Percentiles rank a stretch among this genome's conserved stretches.
phyloP scores from a whole-genome alignment of 148 eudicot genomes.

The Silene conica region DNA sequence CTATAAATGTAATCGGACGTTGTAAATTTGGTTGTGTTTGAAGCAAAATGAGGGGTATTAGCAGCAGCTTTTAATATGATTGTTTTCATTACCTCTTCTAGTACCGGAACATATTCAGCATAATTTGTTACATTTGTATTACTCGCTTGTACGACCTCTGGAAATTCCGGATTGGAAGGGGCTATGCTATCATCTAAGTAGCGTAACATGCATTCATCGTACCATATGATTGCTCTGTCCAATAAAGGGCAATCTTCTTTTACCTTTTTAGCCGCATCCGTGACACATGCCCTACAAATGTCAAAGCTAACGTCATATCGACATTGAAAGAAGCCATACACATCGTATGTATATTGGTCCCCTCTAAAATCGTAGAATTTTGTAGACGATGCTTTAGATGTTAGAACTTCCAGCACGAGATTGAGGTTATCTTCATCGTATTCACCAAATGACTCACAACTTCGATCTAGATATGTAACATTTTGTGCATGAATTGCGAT shows the following conservation, averaged over 20 bases:
- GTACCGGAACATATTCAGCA: not conserved
- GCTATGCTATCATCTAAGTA: slow-evolving; percentile 18
- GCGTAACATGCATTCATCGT: slow-evolving; percentile 20
- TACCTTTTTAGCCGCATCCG: not conserved
- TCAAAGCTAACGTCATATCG: slow-evolving; percentile 11
- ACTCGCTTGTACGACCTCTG: not conserved
- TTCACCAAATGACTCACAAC: not conserved
- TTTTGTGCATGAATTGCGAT: not conserved
- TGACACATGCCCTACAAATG: slow-evolving; percentile 17
- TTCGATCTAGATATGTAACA: not conserved
- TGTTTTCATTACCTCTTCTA: not conserved
- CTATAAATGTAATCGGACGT: not conserved
- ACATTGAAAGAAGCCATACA: slow-evolving; percentile 24
- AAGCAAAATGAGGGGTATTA: slow-evolving; percentile 3
- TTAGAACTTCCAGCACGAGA: slow-evolving; percentile 5
- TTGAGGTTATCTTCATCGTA: slow-evolving; percentile 13
- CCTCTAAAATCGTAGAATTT: slow-evolving; percentile 7
- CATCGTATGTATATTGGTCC: too few relatives aligned
- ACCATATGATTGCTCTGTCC: slow-evolving; percentile 13
- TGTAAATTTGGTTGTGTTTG: slow-evolving; percentile 1
- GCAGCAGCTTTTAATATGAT: not conserved
- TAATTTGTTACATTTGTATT: not conserved
- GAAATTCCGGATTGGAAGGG: not conserved
- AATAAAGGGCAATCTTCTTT: slow-evolving; percentile 5
- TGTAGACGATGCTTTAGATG: slow-evolving; percentile 1